A percentile compares a stretch with the other conserved stretches of the same genome.
phyloP scores from a whole-genome alignment of 805 yeast species.

The Candida montana region DNA sequence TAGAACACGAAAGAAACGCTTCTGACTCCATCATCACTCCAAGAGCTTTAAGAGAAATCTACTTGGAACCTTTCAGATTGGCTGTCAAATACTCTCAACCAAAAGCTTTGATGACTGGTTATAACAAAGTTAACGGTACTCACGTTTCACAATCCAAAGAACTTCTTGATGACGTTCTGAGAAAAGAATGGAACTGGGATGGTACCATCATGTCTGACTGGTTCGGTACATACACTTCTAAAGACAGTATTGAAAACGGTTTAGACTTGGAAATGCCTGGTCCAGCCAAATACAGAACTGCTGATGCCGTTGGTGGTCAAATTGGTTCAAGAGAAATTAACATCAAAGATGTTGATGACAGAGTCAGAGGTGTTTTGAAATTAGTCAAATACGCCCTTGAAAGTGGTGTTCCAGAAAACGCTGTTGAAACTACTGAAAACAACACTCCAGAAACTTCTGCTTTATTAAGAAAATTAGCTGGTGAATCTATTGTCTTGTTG shows the following conservation, averaged over 20 bases:
- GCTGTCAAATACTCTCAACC: constrained; percentile 51
- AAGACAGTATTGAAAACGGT: constrained; percentile 46
- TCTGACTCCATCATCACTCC: constrained; percentile 47
- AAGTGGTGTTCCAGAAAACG: constrained; percentile 31
- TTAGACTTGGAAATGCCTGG: constrained; percentile 69
- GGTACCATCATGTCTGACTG: constrained; percentile 62
- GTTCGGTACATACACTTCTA: constrained; percentile 50
- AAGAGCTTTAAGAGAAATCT: constrained; percentile 61
- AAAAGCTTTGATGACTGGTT: constrained; percentile 53
- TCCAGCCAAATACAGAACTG: constrained; percentile 41
- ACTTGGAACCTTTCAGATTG: constrained; percentile 57
- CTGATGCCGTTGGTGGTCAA: constrained; percentile 35
- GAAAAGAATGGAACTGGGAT: constrained; percentile 52
- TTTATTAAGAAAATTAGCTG: constrained; percentile 39
- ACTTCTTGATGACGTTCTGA: constrained; percentile 40
- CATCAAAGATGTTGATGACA: constrained; percentile 38
- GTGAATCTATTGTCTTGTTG: constrained; percentile 50
- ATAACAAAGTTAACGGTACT: constrained; percentile 57
- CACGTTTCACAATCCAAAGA: constrained; percentile 46
- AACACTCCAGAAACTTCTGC: constrained; percentile 43
- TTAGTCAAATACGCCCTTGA: constrained; percentile 41
- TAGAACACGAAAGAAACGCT: constrained; percentile 48
- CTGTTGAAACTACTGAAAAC: constrained; percentile 27
- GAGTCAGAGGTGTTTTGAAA: constrained; percentile 44
- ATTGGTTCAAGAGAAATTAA: constrained; percentile 37